Base-by-base conservation (phyloP, 768 basidiomycete genomes). In the Strobilomyces dryophilus region DNA sequence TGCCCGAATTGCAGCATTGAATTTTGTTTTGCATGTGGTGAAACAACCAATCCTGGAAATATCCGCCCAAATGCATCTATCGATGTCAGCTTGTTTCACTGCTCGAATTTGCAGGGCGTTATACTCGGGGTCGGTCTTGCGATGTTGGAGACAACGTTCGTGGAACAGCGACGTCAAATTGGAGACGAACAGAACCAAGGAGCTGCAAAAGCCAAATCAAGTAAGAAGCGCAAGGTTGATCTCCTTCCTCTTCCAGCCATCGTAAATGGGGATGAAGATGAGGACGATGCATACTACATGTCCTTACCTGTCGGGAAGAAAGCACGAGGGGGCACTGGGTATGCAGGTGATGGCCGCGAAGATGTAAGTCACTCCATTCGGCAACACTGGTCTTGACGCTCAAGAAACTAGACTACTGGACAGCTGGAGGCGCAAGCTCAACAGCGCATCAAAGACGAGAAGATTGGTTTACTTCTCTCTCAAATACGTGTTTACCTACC, bases 81-180 rank as follows among this genome's bases (percentile, higher is more conserved):
- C 9, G 79, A 82, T 42, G 79, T 81, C 50, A 77, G 79, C 12
- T 71, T 95, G 53, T 91, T 95, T 65, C 94, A 97, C 71, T 97
- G 94, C 69, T 79, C 90, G 7, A 89, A 91, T 63, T 67, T 95
- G 34, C 89, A 97, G 71, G 95, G 94, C 36, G 82, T 91, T 14
- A 84, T 97, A 57, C 75, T 98, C 6, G 95, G 94, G n/a, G 78
- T 95, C 36, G 94, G 95, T 9, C 79, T 95, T 41, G 82, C 82
- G 34, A 92, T 92, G 83, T 78, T 95, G 40, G 92, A 95, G 68
- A 76, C 82, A 49, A 70, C 79, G 34, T 95, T 86, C 64, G 67
- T 76, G 34, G 82, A 86, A 37, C 81, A 84, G 54, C 67, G 68
- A 12, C 73, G 72, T 43, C 73, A 74, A 37, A 32, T 56, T 5